phyloP scores from a whole-genome alignment of 495 filamentous ascomycete genomes.

The Penicillium cataractarum region DNA sequence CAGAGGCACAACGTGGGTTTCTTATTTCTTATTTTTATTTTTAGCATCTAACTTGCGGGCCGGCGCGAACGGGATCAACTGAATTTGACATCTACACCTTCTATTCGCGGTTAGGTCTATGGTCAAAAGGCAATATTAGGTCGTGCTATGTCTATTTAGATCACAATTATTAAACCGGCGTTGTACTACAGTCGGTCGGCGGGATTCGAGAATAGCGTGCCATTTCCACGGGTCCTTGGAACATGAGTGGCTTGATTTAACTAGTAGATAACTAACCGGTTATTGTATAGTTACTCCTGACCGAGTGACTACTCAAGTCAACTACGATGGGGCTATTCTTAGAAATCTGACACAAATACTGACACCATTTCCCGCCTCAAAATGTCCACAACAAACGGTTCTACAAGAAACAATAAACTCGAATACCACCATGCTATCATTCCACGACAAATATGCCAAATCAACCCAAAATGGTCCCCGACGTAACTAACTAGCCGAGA shows the following conservation, averaged over 20 bases:
- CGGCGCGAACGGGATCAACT: not conserved
- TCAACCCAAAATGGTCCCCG: not conserved
- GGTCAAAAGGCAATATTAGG: not conserved
- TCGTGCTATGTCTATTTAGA: not conserved
- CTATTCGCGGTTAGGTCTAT: not conserved
- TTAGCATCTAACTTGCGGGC: conserved; percentile 5
- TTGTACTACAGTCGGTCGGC: not conserved
- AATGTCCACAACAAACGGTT: not conserved
- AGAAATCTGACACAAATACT: not conserved
- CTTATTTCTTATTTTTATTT: conserved; percentile 29
- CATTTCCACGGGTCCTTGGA: not conserved
- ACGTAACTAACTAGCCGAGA: not conserved
- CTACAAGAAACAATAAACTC: not conserved
- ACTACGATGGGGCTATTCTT: not conserved
- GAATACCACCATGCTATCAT: not conserved
- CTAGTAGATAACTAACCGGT: not conserved
- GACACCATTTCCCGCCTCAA: not conserved
- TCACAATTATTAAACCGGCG: not conserved
- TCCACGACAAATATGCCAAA: not conserved
- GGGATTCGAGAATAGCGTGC: not conserved
- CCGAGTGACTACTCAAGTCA: not conserved
- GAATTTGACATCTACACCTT: not conserved
- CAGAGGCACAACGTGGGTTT: conserved; percentile 31
- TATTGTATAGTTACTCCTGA: not conserved
- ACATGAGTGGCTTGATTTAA: not conserved